A percentile compares a stretch with the other conserved stretches of the same genome.
Conservation (phyloP, 805 yeast species). For the Myxozyma neotropica region DNA sequence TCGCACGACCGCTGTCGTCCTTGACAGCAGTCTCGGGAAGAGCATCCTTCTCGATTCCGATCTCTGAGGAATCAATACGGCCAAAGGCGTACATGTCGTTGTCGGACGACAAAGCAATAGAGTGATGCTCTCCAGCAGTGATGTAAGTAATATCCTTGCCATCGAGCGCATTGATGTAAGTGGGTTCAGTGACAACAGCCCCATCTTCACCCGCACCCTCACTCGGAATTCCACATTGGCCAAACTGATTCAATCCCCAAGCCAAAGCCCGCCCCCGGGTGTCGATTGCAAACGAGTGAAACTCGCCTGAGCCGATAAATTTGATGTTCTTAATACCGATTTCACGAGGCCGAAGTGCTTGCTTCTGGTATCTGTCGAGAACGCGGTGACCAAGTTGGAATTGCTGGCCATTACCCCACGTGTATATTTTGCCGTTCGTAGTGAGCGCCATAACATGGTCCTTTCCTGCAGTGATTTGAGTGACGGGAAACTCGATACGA, state of each 20-base stretch:
- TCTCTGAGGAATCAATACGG: conserved; percentile 88
- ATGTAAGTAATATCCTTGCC: conserved; percentile 61
- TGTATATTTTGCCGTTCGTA: conserved; percentile 79
- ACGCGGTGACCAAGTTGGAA: conserved; percentile 87
- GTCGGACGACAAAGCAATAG: conserved; percentile 67
- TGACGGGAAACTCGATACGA: conserved; percentile 63
- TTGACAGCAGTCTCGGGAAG: conserved; percentile 73
- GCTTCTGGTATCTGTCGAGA: conserved; percentile 72
- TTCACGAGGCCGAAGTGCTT: conserved; percentile 76
- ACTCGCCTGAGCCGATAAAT: conserved; percentile 89
- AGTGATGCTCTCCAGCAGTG: conserved; percentile 94
- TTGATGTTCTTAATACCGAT: conserved; percentile 79
- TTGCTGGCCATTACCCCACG: conserved; percentile 98
- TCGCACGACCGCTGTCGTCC: conserved; percentile 78
- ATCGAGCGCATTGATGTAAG: conserved; percentile 65
- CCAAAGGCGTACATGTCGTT: conserved; percentile 88
- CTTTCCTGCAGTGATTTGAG: conserved; percentile 87
- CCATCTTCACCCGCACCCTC: conserved; percentile 70
- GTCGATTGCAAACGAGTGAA: conserved; percentile 91
- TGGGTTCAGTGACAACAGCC: conserved; percentile 75
- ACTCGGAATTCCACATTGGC: conserved; percentile 87
- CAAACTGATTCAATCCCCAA: conserved; percentile 97
- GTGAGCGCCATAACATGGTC: conserved; percentile 89
- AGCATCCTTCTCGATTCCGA: conserved; percentile 70
- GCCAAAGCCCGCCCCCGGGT: conserved; percentile 68